Evolutionary conservation across 1,139 yeast species (phyloP), one percentile per base, ranked within the genome.

Genomic region (Meyerozyma smithsonii): DNA sequence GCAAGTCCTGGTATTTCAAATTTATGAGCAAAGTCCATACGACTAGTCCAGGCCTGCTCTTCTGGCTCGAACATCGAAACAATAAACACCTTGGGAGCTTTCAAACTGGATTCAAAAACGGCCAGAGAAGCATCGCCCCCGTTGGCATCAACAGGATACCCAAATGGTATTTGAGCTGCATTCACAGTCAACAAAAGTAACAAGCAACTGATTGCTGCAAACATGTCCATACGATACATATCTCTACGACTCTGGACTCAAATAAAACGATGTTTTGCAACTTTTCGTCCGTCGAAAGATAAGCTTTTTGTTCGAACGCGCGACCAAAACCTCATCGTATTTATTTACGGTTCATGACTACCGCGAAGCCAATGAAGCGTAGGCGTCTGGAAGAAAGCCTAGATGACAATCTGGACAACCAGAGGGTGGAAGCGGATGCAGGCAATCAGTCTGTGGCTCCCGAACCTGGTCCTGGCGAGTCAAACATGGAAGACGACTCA

Each of bases 1-100:
- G 84, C 76, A 43, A 81, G 65, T 32, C 86, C 86, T 5, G 86
- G 84, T 33, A 80, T 54, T 17, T 82, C 68, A 48, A 79, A 62
- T 54, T 77, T 77, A 38, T 53, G 48, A 24, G 44, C 40, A 36
- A 51, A 49, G 25, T 44, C 45, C 42, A 51, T 34, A 6, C 42
- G 35, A 4, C 19, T 18, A 8, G 36, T 36, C 45, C 45, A 42
- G 3, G 41, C 38, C n/a, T 35, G 41, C 24, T 20, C 38, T 21
- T 42, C 45, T 3, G 37, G 36, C 18, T 40, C 28, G 26, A 40
- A 40, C 43, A 40, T 40, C 15, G 41, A 32, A 18, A 40, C 41
- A 7, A 42, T 36, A n/a, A 42, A 26, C 11, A 38, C 43, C 37
- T 42, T 42, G 19, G 45, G 45, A 28, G 32, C 8, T 14, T 14